phyloP scores from a whole-genome alignment of 148 eudicot genomes.

The Amaranthus hypochondriacus region DNA sequence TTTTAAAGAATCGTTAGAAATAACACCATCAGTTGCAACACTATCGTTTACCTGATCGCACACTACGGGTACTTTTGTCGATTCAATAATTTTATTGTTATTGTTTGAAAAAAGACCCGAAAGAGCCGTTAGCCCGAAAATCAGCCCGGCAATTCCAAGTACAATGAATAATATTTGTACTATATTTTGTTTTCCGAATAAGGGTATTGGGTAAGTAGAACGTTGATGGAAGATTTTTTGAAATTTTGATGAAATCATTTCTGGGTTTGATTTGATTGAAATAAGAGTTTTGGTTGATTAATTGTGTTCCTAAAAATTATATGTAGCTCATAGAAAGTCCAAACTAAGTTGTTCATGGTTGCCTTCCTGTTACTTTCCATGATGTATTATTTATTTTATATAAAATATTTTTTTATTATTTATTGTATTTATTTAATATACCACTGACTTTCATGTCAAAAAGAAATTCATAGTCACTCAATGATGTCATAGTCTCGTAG shows the following conservation, averaged over 20 bases:
- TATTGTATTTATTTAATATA: too few relatives aligned
- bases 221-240: slow-evolving; percentile 39
- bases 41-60: slow-evolving; percentile 34
- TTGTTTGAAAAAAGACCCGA: slow-evolving; percentile 16
- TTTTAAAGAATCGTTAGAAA: slow-evolving; percentile 2
- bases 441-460: too few relatives aligned
- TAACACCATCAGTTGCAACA: neutral
- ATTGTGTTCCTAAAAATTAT: too few relatives aligned
- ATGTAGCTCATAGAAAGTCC: too few relatives aligned
- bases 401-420: too few relatives aligned
- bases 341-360: too few relatives aligned
- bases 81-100: slow-evolving; percentile 22
- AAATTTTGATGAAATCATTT: slow-evolving; percentile 49
- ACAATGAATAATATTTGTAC: slow-evolving; percentile 32
- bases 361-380: too few relatives aligned
- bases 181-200: slow-evolving; percentile 21
- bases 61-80: slow-evolving; percentile 46
- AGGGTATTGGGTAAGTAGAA: slow-evolving; percentile 15
- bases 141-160: slow-evolving; percentile 29
- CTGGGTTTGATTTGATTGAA: neutral
- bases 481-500: too few relatives aligned
- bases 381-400: too few relatives aligned
- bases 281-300: too few relatives aligned
- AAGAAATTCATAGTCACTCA: too few relatives aligned
- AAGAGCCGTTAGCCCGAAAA: slow-evolving; percentile 29